Conservation (phyloP, 495 filamentous ascomycete species). For the Annulohypoxylon nitens region DNA sequence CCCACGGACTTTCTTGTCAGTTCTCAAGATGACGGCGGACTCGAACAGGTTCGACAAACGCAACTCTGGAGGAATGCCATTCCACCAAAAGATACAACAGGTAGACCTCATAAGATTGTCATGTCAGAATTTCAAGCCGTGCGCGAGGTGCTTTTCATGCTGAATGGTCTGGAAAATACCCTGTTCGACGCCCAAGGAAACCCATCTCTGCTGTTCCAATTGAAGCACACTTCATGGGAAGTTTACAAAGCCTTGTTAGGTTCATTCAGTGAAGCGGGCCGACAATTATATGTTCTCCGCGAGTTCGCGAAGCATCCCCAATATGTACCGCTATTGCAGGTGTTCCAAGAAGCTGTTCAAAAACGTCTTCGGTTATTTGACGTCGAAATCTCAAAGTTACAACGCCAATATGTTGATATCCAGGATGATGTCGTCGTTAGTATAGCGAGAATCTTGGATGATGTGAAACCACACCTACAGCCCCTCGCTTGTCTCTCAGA, state of each 20-base stretch:
- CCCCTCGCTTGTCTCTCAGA: slow-evolving; percentile 68
- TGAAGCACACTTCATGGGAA: slow-evolving; percentile 56
- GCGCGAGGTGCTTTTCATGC: slow-evolving; percentile 86
- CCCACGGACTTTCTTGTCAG: slow-evolving; percentile 55
- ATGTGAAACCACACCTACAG: slow-evolving; percentile 65
- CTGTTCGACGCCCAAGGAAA: slow-evolving; percentile 68
- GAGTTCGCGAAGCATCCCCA: slow-evolving; percentile 50
- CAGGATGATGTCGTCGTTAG: slow-evolving; percentile 63
- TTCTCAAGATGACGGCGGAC: slow-evolving; percentile 55
- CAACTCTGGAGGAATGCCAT: slow-evolving; percentile 73
- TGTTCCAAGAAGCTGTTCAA: slow-evolving; percentile 61
- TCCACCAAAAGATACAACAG: slow-evolving; percentile 47
- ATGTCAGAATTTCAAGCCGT: slow-evolving; percentile 80
- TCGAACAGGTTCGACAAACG: slow-evolving; percentile 66
- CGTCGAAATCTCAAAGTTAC: slow-evolving; percentile 56
- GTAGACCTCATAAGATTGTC: slow-evolving; percentile 56
- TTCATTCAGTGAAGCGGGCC: slow-evolving; percentile 57
- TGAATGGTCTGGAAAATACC: slow-evolving; percentile 80
- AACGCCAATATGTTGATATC: slow-evolving; percentile 60
- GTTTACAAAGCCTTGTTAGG: slow-evolving; percentile 57
- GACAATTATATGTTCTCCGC: slow-evolving; percentile 56
- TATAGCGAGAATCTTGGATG: slow-evolving; percentile 72
- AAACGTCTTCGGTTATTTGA: slow-evolving; percentile 62
- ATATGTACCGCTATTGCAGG: slow-evolving; percentile 62
- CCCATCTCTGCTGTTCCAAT: slow-evolving; percentile 53